Conservation (phyloP, 495 filamentous ascomycete species). For the Halenospora varia region DNA sequence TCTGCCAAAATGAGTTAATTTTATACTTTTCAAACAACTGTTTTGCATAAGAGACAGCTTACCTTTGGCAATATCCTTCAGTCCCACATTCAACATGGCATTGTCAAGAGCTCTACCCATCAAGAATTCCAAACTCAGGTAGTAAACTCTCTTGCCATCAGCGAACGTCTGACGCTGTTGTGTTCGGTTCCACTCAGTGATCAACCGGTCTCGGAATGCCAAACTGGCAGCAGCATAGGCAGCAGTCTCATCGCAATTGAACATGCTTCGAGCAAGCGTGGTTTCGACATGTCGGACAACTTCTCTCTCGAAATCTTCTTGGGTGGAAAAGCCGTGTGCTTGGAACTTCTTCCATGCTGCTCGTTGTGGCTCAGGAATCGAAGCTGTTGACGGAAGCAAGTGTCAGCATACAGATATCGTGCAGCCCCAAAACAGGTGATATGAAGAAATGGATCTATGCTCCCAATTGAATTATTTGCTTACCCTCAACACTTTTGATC, state of each 20-base stretch:
- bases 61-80: slow-evolving; percentile 83
- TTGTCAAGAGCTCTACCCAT: slow-evolving; percentile 97
- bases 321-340: slow-evolving; percentile 65
- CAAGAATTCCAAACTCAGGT: slow-evolving; percentile 92
- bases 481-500: slow-evolving; percentile 88
- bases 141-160: slow-evolving; percentile 93
- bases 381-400: slow-evolving; percentile 32
- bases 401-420: neutral
- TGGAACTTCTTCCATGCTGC: slow-evolving; percentile 83
- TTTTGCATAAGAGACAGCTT: slow-evolving; percentile 10
- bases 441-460: neutral
- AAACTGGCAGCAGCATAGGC: slow-evolving; percentile 88
- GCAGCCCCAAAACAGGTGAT: neutral
- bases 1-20: slow-evolving; percentile 34
- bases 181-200: slow-evolving; percentile 96
- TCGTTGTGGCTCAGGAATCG: slow-evolving; percentile 83
- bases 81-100: slow-evolving; percentile 92
- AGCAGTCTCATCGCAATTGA: slow-evolving; percentile 95
- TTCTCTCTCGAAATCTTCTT: slow-evolving; percentile 66
- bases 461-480: slow-evolving; percentile 11
- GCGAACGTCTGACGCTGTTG: slow-evolving; percentile 90
- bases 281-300: slow-evolving; percentile 94
- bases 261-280: slow-evolving; percentile 90
- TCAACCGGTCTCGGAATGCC: slow-evolving; percentile 86
- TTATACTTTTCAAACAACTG: neutral